Conservation (phyloP, 202 grass and related monocot genomes). For the Schoenoplectus triqueter region DNA sequence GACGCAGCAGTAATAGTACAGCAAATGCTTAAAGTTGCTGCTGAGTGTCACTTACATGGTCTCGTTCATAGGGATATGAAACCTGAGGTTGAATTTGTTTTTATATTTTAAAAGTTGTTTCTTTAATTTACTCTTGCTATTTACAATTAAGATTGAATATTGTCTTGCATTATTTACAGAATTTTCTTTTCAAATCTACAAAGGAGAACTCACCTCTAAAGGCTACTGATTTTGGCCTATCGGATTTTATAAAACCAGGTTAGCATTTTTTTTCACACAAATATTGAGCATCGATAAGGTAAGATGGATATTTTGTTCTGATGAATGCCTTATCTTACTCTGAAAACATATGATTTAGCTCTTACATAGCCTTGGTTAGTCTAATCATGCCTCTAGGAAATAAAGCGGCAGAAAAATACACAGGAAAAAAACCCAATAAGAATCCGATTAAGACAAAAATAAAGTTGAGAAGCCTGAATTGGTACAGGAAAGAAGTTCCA, state of each 20-base stretch:
- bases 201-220: conserved; percentile 80
- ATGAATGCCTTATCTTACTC: background rate
- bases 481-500: conserved; percentile 73
- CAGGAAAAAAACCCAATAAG: conserved; percentile 5
- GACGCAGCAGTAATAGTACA: conserved; percentile 87
- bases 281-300: background rate
- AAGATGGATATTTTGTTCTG: background rate
- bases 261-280: conserved; percentile 21
- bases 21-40: conserved; percentile 99
- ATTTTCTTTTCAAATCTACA: conserved; percentile 90
- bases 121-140: conserved; percentile 5
- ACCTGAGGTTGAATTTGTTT: conserved; percentile 67
- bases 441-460: conserved; percentile 4
- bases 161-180: conserved; percentile 56
- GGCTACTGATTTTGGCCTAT: conserved; percentile 97
- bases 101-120: conserved; percentile 28
- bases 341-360: background rate
- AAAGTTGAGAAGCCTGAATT: background rate
- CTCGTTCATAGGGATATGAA: conserved; percentile 99
- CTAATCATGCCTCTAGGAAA: background rate
- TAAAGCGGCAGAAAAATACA: background rate
- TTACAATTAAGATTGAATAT: conserved; percentile 21
- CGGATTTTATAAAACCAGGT: conserved; percentile 96
- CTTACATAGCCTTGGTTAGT: background rate
- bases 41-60: conserved; percentile 93